phyloP scores from a whole-genome alignment of 2,329 filamentous ascomycete genomes.

The Fusarium sororula region DNA sequence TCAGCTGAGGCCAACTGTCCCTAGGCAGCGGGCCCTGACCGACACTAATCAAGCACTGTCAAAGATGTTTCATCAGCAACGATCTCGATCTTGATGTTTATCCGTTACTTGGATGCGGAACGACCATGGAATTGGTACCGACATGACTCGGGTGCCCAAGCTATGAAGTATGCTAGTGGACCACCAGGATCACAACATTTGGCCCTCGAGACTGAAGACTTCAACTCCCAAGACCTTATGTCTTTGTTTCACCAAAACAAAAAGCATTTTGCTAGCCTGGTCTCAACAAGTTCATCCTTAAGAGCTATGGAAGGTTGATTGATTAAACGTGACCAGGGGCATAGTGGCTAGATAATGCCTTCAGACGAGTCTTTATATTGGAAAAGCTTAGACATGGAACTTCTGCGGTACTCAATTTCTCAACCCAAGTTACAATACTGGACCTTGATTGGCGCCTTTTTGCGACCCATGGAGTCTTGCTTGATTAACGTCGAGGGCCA shows the following conservation, averaged over 20 bases:
- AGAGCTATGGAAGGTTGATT: not conserved
- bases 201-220: not conserved
- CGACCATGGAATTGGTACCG: slow-evolving; percentile 2
- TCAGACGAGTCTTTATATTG: not conserved
- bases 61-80: slow-evolving; percentile 9
- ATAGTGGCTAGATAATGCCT: not conserved
- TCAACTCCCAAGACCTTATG: not conserved
- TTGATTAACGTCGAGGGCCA: not conserved
- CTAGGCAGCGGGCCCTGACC: not conserved
- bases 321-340: not conserved
- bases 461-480: not conserved
- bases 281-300: not conserved
- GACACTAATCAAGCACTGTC: not conserved
- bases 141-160: slow-evolving; percentile 3
- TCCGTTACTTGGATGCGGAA: slow-evolving; percentile 5
- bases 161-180: not conserved
- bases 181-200: slow-evolving; percentile 13
- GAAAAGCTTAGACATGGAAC: not conserved
- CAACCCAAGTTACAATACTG: not conserved
- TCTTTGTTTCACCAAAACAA: not conserved
- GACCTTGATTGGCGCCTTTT: not conserved
- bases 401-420: not conserved
- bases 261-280: not conserved
- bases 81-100: slow-evolving; percentile 20
- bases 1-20: slow-evolving; percentile 7